These are phyloP conservation scores for Xylariaceae sp. DNA, from an alignment of 2,329 filamentous ascomycete genomes.

Conservation along the genomic window DNA sequence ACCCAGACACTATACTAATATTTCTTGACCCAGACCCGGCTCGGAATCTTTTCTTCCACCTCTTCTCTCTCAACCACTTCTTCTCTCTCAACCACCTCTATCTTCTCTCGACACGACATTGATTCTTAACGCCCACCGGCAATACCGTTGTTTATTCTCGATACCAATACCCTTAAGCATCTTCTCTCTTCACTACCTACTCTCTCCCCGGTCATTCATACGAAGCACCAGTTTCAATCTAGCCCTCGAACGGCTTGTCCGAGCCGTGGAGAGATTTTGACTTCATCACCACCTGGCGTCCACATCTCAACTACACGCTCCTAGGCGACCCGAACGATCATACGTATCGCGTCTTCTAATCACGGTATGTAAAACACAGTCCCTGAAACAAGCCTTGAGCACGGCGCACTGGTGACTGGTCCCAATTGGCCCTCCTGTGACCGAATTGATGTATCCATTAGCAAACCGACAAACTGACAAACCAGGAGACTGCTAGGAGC, in stretches of 20 bases:
- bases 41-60: background rate
- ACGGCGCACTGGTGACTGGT: background rate
- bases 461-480: conserved; percentile 7
- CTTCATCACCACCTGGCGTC: background rate
- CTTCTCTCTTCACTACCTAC: background rate
- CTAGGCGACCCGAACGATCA: background rate
- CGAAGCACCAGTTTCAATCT: conserved; percentile 8
- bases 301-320: background rate
- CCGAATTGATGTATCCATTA: background rate
- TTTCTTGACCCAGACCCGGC: background rate
- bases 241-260: background rate
- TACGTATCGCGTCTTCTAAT: background rate
- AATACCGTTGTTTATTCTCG: background rate
- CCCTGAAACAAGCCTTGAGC: background rate
- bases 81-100: conserved; percentile 3
- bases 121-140: background rate
- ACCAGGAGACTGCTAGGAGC: background rate
- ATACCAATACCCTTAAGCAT: conserved; percentile 1
- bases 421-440: background rate
- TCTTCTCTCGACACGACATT: conserved; percentile 3
- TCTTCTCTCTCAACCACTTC: background rate
- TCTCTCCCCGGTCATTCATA: conserved; percentile 2
- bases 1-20: conserved; percentile 1
- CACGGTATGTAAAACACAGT: background rate
- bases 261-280: background rate